These are phyloP conservation scores for Penicillium fuscoglaucum DNA, from an alignment of 2,329 filamentous ascomycete species.

Conservation along the genomic window DNA sequence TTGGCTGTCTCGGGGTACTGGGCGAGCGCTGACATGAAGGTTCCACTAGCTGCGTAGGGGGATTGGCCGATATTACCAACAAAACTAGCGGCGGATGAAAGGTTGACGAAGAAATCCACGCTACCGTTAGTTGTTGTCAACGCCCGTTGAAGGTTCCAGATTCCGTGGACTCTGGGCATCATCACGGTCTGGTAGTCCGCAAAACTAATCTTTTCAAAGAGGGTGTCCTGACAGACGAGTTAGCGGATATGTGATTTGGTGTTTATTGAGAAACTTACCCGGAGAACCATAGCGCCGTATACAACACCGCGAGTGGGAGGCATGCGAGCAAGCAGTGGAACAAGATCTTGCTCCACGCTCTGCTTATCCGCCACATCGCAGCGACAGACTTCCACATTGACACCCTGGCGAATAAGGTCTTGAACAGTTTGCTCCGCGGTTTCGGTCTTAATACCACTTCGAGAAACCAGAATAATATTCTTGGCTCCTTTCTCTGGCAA, in stretches of 20 bases:
- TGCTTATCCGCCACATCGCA: constrained; percentile 35
- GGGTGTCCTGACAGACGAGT: constrained; percentile 19
- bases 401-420: constrained; percentile 17
- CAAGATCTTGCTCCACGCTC: constrained; percentile 18
- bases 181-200: constrained; percentile 29
- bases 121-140: constrained; percentile 13
- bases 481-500: constrained; percentile 53
- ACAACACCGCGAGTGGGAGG: constrained; percentile 47
- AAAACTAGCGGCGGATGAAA: constrained; percentile 31
- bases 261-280: constrained; percentile 21
- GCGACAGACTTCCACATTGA: constrained; percentile 29
- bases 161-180: constrained; percentile 27
- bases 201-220: constrained; percentile 32
- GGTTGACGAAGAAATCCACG: constrained; percentile 31
- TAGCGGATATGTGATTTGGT: neutral
- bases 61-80: constrained; percentile 54
- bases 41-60: constrained; percentile 56
- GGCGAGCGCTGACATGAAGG: constrained; percentile 27
- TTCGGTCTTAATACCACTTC: constrained; percentile 38
- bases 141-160: constrained; percentile 34
- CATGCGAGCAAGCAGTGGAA: constrained; percentile 30
- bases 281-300: constrained; percentile 49
- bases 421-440: constrained; percentile 15
- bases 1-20: constrained; percentile 49
- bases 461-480: constrained; percentile 56